Conservation (phyloP, 768 basidiomycete genomes). For the Lactarius sanguifluus region DNA sequence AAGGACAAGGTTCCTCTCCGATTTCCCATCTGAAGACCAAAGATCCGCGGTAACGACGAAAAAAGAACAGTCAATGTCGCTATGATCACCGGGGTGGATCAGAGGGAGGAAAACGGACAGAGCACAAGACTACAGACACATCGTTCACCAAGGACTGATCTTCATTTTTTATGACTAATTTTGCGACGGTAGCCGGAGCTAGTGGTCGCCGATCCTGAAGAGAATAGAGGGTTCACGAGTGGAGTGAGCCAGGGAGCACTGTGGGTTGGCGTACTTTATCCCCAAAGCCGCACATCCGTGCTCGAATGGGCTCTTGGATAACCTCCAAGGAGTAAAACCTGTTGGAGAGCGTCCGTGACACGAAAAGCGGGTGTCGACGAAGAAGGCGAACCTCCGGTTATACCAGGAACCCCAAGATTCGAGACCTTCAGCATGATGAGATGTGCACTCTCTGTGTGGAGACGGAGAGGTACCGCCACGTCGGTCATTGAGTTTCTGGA, state of each 20-base stretch:
- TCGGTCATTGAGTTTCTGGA: conserved; percentile 59
- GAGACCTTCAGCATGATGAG: conserved; percentile 39
- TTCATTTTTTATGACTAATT: conserved; percentile 70
- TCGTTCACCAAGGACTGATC: conserved; percentile 69
- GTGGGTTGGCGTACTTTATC: conserved; percentile 67
- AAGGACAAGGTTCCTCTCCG: conserved; percentile 86
- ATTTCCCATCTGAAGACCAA: conserved; percentile 79
- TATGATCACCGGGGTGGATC: conserved; percentile 35
- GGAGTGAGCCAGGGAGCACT: conserved; percentile 17
- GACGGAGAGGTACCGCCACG: conserved; percentile 35
- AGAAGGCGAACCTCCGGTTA: conserved; percentile 53
- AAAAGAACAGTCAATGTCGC: conserved; percentile 84
- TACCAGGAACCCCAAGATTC: conserved; percentile 74
- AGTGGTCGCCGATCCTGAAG: conserved; percentile 85
- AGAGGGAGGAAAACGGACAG: not conserved
- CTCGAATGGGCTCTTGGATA: conserved; percentile 84
- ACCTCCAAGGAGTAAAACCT: conserved; percentile 85
- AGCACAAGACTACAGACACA: conserved; percentile 53
- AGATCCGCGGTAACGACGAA: conserved; percentile 92
- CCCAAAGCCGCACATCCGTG: conserved; percentile 95
- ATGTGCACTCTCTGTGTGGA: conserved; percentile 27
- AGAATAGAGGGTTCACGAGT: conserved; percentile 23
- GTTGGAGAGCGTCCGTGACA: conserved; percentile 14
- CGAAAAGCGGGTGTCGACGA: not conserved
- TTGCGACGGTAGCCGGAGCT: conserved; percentile 86